Conservation (phyloP, 495 filamentous ascomycete species). For the Hyaloscypha finlandica region DNA sequence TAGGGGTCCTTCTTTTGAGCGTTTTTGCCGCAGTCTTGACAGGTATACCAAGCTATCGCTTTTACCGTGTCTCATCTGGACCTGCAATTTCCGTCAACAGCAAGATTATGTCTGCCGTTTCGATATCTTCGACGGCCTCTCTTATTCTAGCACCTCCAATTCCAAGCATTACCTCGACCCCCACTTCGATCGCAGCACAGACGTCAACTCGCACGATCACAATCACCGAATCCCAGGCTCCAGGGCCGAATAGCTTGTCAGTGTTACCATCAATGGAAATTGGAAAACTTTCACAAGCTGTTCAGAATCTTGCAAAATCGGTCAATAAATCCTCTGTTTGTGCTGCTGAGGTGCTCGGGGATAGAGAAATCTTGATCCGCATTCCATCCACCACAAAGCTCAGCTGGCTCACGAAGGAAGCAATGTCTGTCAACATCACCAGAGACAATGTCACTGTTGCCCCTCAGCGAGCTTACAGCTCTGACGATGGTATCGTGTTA, state of each 20-base stretch:
- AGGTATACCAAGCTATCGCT: constrained; percentile 19
- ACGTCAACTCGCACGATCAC: constrained; percentile 32
- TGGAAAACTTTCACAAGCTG: constrained; percentile 33
- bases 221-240: constrained; percentile 26
- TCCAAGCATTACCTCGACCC: constrained; percentile 12
- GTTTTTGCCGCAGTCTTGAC: constrained; percentile 24
- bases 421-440: constrained; percentile 53
- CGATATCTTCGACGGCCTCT: constrained; percentile 26
- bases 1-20: constrained; percentile 28
- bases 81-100: constrained; percentile 35
- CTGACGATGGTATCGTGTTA: constrained; percentile 39
- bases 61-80: constrained; percentile 9
- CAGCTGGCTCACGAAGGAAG: constrained; percentile 47
- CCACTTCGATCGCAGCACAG: constrained; percentile 19
- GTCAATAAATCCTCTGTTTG: constrained; percentile 30
- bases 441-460: constrained; percentile 46
- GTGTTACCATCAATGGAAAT: constrained; percentile 37
- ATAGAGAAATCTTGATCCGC: constrained; percentile 55
- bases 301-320: constrained; percentile 45
- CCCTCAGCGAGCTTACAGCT: constrained; percentile 54
- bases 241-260: constrained; percentile 34
- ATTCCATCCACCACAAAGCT: constrained; percentile 51
- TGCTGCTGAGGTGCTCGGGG: constrained; percentile 53
- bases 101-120: constrained; percentile 26
- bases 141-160: constrained; percentile 16